These are phyloP conservation scores for Podospora didyma DNA, from an alignment of 495 filamentous ascomycete genomes.

Conservation along the genomic window DNA sequence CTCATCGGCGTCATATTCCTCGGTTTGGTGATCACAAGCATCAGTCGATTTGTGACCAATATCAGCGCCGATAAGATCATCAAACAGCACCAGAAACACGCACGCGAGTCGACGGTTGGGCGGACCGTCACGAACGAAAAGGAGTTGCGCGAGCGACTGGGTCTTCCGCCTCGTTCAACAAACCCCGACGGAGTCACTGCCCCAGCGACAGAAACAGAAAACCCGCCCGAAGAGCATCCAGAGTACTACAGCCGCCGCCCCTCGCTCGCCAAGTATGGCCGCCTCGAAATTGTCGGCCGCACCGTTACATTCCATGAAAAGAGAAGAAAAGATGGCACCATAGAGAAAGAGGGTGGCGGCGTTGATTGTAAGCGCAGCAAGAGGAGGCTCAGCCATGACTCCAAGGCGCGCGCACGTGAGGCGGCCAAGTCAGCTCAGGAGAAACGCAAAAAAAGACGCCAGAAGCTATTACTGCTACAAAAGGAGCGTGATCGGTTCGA, in stretches of 20 bases:
- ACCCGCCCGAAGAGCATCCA: background rate
- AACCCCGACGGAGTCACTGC: too few relatives aligned
- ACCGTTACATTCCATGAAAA: constrained; percentile 33
- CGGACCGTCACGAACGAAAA: constrained; percentile 47
- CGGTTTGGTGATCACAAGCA: constrained; percentile 69
- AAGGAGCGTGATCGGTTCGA: constrained; percentile 65
- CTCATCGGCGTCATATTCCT: constrained; percentile 71
- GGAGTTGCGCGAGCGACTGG: constrained; percentile 38
- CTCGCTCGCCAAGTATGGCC: constrained; percentile 33
- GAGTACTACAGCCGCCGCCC: constrained; percentile 9
- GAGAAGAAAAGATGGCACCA: constrained; percentile 13
- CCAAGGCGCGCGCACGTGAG: constrained; percentile 45
- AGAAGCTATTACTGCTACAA: constrained; percentile 49
- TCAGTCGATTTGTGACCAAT: constrained; percentile 60
- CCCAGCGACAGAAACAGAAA: too few relatives aligned
- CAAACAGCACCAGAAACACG: constrained; percentile 56
- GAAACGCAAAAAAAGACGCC: constrained; percentile 49
- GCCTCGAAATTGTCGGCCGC: constrained; percentile 31
- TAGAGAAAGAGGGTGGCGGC: constrained; percentile 14
- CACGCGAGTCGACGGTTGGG: constrained; percentile 52
- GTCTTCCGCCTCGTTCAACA: constrained; percentile 28
- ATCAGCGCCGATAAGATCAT: constrained; percentile 65
- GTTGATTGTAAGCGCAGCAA: constrained; percentile 5
- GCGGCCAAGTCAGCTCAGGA: constrained; percentile 36
- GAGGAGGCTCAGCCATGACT: constrained; percentile 17